These are phyloP conservation scores for Beta corolliflora DNA, from an alignment of 179 eudicot species.

Conservation along the genomic window DNA sequence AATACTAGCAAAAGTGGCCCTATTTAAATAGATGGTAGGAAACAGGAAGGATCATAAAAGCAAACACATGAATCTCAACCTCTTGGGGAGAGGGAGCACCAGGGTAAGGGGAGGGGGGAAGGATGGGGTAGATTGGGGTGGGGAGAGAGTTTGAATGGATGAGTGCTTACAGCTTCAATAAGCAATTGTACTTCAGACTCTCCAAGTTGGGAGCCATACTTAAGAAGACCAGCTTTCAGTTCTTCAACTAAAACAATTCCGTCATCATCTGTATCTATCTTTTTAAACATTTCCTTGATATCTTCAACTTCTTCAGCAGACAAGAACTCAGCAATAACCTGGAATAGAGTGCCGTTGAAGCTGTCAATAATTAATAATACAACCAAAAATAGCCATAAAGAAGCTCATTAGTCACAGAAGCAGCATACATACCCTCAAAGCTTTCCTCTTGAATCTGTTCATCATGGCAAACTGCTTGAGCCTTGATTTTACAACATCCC, in stretches of 20 bases:
- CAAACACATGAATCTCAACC: background rate
- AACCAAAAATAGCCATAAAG: background rate
- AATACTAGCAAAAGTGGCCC: background rate
- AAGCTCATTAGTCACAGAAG: background rate
- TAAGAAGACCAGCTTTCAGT: constrained; percentile 70
- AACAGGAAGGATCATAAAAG: background rate
- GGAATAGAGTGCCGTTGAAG: constrained; percentile 16
- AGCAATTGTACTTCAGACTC: constrained; percentile 86
- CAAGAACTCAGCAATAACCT: constrained; percentile 92
- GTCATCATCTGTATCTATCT: constrained; percentile 77
- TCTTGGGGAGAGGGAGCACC: background rate
- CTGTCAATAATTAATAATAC: background rate
- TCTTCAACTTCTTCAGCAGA: constrained; percentile 82
- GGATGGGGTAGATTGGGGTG: background rate
- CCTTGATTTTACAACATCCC: constrained; percentile 86
- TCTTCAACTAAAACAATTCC: constrained; percentile 77
- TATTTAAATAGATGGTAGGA: background rate
- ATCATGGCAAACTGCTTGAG: constrained; percentile 92
- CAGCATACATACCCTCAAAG: constrained; percentile 68
- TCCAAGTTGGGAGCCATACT: constrained; percentile 66
- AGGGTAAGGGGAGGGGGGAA: background rate
- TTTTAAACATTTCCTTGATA: constrained; percentile 73
- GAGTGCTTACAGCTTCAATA: constrained; percentile 83
- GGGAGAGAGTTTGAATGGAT: background rate
- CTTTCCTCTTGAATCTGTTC: constrained; percentile 95